Conservation (phyloP, 2,329 filamentous ascomycete genomes). For the Chalaropsis thielavioides region DNA sequence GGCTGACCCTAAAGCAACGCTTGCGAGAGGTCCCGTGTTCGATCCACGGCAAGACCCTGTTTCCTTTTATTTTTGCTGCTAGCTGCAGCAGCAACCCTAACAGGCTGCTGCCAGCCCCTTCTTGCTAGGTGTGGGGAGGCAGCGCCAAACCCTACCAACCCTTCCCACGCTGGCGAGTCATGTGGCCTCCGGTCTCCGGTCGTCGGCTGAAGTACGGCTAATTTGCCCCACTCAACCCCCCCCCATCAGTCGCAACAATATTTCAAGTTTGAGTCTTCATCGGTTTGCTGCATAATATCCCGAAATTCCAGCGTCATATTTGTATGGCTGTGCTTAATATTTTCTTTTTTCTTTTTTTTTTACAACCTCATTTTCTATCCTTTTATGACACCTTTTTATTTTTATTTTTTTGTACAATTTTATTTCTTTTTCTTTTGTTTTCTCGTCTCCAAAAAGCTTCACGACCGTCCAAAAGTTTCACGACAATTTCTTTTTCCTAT, state of each 20-base stretch:
- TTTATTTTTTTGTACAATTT: neutral
- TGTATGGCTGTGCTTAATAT: neutral
- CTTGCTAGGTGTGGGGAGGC: too few relatives aligned
- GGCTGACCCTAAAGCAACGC: slow-evolving; percentile 28
- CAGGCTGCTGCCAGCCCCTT: neutral
- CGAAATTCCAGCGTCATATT: slow-evolving; percentile 14
- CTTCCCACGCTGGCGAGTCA: neutral
- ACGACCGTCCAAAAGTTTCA: neutral
- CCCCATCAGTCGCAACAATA: neutral
- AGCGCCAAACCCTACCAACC: neutral
- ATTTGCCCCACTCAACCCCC: neutral
- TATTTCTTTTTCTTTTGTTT: slow-evolving; percentile 4
- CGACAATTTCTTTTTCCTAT: neutral
- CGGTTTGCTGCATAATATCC: neutral
- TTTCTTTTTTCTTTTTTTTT: neutral
- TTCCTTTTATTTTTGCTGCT: neutral
- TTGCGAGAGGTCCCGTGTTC: slow-evolving; percentile 22
- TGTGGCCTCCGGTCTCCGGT: slow-evolving; percentile 1
- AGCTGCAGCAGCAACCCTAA: neutral
- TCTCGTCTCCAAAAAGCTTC: neutral
- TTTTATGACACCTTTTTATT: neutral
- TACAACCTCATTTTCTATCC: neutral
- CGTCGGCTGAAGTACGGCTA: slow-evolving; percentile 13
- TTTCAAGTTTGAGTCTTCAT: neutral
- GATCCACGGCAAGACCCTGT: slow-evolving; percentile 19